A percentile compares a stretch with the other conserved stretches of the same genome.
These are phyloP conservation scores for Urochloa ruziziensis DNA, from an alignment of 176 grass and related monocot species.

Conservation along the genomic window DNA sequence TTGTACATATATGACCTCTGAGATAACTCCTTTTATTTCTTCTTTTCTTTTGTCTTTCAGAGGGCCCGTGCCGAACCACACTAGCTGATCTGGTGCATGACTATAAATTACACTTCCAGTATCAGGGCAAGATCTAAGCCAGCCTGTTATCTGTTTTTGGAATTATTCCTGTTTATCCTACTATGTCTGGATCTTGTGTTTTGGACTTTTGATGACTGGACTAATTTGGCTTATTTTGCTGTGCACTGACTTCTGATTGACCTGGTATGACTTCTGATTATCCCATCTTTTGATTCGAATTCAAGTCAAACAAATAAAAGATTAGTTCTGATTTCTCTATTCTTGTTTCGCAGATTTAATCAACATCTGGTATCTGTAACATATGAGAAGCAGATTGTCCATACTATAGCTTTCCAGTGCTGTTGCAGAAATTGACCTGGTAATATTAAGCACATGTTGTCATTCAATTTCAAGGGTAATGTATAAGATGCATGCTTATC, in stretches of 20 bases:
- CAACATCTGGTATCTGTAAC: not conserved
- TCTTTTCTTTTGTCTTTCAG: slow-evolving; percentile 40
- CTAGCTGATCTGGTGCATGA: slow-evolving; percentile 73
- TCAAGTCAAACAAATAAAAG: not conserved
- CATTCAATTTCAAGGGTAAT: not conserved
- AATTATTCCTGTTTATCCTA: not conserved
- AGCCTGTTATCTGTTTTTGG: not conserved
- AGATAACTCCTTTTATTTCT: not conserved
- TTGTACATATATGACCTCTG: not conserved
- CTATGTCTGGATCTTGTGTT: slow-evolving; percentile 1
- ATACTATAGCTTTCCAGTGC: not conserved
- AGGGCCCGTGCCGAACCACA: slow-evolving; percentile 83
- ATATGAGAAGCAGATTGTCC: slow-evolving; percentile 6
- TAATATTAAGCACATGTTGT: slow-evolving; percentile 9
- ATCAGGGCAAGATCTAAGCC: slow-evolving; percentile 85
- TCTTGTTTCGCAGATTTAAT: slow-evolving; percentile 28
- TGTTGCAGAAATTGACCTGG: not conserved
- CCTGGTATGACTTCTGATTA: no score
- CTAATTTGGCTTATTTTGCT: not conserved
- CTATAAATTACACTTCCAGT: slow-evolving; percentile 89
- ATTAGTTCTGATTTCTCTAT: not conserved
- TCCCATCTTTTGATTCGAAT: no score
- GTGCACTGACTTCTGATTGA: not conserved
- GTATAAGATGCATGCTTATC: not conserved
- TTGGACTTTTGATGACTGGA: not conserved